Conservation (phyloP, 345 rosid species). For the Eucalyptus sp. region DNA sequence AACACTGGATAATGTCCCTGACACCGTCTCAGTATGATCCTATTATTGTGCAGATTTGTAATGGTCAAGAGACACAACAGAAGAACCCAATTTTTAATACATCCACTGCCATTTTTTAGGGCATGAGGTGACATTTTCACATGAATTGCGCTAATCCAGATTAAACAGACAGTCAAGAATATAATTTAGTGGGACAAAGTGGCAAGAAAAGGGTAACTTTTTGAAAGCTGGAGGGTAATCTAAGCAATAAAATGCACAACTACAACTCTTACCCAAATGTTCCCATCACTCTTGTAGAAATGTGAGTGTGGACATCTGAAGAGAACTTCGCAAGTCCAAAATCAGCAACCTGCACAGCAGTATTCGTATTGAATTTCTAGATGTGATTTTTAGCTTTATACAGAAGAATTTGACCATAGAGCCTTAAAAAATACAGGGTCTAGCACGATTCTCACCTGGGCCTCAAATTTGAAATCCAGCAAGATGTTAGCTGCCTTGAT, state of each 20-base stretch:
- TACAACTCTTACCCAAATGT: conserved; percentile 68
- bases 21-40: not conserved
- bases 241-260: not conserved
- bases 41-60: not conserved
- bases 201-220: not conserved
- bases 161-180: not conserved
- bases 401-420: not conserved
- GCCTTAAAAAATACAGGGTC: not conserved
- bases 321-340: conserved; percentile 85
- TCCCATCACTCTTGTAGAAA: conserved; percentile 96
- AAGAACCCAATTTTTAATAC: not conserved
- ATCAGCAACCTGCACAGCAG: conserved; percentile 65
- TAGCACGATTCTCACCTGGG: conserved; percentile 32
- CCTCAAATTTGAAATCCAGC: conserved; percentile 76
- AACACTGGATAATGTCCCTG: not conserved
- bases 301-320: conserved; percentile 78
- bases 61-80: not conserved
- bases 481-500: conserved; percentile 86
- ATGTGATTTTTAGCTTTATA: not conserved
- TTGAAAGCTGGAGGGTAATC: not conserved
- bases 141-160: not conserved
- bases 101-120: not conserved
- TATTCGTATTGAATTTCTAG: not conserved
- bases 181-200: not conserved
- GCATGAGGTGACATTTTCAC: not conserved